Base-by-base conservation (phyloP, 2,329 filamentous ascomycete species). In the Ceratocystis papillata region DNA sequence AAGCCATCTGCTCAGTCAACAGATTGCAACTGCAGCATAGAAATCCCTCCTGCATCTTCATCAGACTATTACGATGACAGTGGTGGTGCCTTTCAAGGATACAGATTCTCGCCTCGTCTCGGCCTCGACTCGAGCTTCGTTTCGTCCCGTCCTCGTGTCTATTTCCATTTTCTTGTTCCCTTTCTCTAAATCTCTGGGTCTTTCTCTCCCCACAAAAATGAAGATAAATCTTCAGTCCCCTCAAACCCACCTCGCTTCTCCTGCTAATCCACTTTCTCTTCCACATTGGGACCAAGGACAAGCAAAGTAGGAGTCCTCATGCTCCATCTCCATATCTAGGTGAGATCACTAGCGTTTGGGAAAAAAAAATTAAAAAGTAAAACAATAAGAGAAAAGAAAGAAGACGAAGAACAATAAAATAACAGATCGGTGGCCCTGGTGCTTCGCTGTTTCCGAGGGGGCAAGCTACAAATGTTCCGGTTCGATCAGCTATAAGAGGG, bases 91-190 rank as follows among this genome's bases (percentile, higher is more conserved):
- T 28, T 57, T 17, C 53, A 60, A 66, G 64, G 64, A 63, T 66
- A 20, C 22, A 45, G 44, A 66, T 62, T 22, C 62, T 63, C 59
- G 59, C 48, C 48, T 62, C 64, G 28, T 65, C 64, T 65, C 64
- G 53, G 33, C 33, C 37, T 62, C 64, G 44, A 59, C 64, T 65
- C 64, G 53, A 59, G 53, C 53, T n/a, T 59, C 53, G 53, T 65
- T 30, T 66, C 64, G 64, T 66, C 64, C 53, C 53, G 53, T 20
- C 53, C 53, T 59, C 53, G 53, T 59, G 53, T 33, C 28, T 59
- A 1, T 59, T 59, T 59, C 53, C 17, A 30, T 59, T 33, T 30
- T 33, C 25, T 10, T 41, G 7, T 62, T 62, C 37, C 30, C 37
- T n/a, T n/a, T 62, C 37, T 33, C 37, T 46, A 8, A 5, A 41